Evolutionary conservation across 371 early-diverging fungal genomes (phyloP).

Genomic region (Smittium mucronatum): DNA sequence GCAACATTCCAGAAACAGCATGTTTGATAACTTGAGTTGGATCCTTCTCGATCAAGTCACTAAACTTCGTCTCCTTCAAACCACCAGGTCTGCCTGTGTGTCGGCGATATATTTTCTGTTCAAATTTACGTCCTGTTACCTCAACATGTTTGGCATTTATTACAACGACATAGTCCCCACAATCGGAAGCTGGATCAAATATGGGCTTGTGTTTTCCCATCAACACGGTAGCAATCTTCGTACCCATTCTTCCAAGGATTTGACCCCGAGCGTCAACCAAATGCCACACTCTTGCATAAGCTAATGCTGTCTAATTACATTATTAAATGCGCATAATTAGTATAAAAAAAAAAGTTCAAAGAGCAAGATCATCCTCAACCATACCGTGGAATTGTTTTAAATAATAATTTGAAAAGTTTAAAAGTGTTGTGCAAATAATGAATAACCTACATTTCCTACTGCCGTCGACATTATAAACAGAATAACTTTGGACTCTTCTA

Average conservation of each 20-base stretch:
- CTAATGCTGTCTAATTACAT: conserved; percentile 62
- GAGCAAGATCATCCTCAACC: not conserved
- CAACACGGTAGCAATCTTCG: conserved; percentile 78
- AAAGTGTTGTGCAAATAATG: not conserved
- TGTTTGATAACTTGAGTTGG: conserved; percentile 71
- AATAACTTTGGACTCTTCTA: too few relatives aligned
- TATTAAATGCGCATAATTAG: not conserved
- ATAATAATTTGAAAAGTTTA: not conserved
- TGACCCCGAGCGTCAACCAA: conserved; percentile 84
- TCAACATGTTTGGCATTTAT: conserved; percentile 77
- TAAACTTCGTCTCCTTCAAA: conserved; percentile 65
- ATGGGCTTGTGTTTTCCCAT: conserved; percentile 97
- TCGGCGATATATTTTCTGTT: conserved; percentile 78
- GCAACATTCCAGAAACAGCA: conserved; percentile 92
- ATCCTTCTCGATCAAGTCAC: conserved; percentile 58
- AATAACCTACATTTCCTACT: conserved; percentile 44
- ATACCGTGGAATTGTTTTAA: not conserved
- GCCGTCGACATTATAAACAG: conserved; percentile 46
- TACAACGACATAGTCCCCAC: conserved; percentile 96
- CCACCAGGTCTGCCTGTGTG: conserved; percentile 90
- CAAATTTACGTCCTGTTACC: conserved; percentile 76
- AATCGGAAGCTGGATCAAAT: conserved; percentile 84
- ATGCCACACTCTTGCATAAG: conserved; percentile 92
- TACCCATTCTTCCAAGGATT: conserved; percentile 77
- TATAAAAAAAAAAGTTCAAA: not conserved